Base-by-base conservation (phyloP, 805 yeast genomes). In the Sungouiella thailandica region DNA sequence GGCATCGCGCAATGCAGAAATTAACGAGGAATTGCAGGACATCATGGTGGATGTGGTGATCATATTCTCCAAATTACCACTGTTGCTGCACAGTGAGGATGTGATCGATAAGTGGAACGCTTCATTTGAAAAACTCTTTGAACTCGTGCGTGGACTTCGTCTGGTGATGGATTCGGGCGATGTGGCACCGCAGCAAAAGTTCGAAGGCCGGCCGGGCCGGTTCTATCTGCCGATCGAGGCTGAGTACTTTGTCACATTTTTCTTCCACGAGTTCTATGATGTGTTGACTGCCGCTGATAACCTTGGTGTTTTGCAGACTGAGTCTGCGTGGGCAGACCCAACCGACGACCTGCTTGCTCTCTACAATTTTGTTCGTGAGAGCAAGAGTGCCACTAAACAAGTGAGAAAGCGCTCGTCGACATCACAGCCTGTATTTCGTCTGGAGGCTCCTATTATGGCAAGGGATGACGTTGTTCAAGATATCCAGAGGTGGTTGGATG, bases 211-310 rank as follows among this genome's bases (percentile, higher is more conserved):
- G 4, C 28, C 28, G 13, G 32, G 27, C 22, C 26, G 32, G 13
- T 16, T 30, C 23, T 30, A 30, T 22, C 28, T 25, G 34, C n/a
- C 9, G 8, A 10, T 31, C 4, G 34, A 31, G 29, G 24, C 9
- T 12, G 34, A 31, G 24, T 17, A 16, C 17, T 31, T 31, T 13
- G 5, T 24, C 18, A 14, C 28, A 4, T 17, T 17, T 19, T 31
- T 31, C 29, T 31, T 24, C 14, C 25, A 17, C 16, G 34, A 31
- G 22, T 31, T 31, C 25, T 25, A 31, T 18, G 34, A 25, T 5
- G 4, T 31, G 24, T 11, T 31, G 7, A 5, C 14, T 5, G 4
- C 6, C 9, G 7, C 24, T 3, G 15, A 13, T 7, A 25, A 6
- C 4, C 25, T 31, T 5, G 34, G 34, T 2, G 24, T 8, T 6